Conservation (phyloP, 495 filamentous ascomycete genomes). For the Sporormia fimetaria region DNA sequence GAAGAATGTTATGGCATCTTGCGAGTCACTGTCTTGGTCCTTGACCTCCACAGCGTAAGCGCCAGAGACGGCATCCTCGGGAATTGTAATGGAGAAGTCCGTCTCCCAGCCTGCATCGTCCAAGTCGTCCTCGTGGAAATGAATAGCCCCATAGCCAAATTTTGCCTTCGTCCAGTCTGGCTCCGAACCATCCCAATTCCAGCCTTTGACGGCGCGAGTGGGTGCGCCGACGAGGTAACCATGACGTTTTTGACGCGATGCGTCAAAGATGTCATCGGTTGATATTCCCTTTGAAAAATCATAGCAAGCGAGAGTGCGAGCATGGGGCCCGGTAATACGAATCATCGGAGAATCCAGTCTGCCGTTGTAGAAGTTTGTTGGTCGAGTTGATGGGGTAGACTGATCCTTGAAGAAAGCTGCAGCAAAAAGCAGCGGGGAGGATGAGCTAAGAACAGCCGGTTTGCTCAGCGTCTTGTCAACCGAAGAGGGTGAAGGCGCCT, state of each 20-base stretch:
- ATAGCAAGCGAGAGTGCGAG: not conserved
- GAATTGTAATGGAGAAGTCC: conserved; percentile 7
- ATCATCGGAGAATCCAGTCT: conserved; percentile 4
- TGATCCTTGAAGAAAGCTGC: too few species aligned
- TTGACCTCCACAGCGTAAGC: conserved; percentile 15
- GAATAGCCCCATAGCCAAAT: conserved; percentile 4
- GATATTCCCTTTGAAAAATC: not conserved
- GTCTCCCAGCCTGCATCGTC: conserved; percentile 4
- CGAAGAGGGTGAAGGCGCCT: too few species aligned
- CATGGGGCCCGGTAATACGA: not conserved
- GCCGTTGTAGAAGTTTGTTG: conserved; percentile 10
- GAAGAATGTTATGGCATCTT: conserved; percentile 7
- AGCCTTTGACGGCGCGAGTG: not conserved
- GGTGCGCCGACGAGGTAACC: not conserved
- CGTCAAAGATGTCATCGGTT: not conserved
- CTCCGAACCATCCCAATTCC: conserved; percentile 2
- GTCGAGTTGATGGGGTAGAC: not conserved
- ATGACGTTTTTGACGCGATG: not conserved
- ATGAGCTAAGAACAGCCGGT: too few species aligned
- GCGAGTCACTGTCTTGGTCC: conserved; percentile 12
- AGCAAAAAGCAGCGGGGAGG: too few species aligned
- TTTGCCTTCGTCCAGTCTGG: not conserved
- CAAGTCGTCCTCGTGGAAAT: conserved; percentile 5
- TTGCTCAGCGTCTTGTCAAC: too few species aligned
- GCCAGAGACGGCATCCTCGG: conserved; percentile 9